Evolutionary conservation across 176 grass and related monocot species (phyloP), one percentile per base, ranked within the genome.

Genomic region (Musa beccarii): DNA sequence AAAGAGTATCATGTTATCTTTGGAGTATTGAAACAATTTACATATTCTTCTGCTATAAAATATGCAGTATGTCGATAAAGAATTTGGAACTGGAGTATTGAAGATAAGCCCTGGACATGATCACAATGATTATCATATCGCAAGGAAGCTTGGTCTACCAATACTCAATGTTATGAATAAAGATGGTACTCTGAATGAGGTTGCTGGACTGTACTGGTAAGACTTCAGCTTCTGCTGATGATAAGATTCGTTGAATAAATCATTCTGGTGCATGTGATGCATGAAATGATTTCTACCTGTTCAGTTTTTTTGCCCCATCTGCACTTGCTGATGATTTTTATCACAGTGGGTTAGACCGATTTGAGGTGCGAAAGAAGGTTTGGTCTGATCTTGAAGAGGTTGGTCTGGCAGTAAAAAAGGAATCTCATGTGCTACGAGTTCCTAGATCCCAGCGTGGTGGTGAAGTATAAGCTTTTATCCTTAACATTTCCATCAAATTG

Each of bases 31-130:
- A 43, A 66, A 66, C 11, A 66, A 28, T 66, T 25, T 63, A 23
- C 1, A 1, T 23, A 25, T 63, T 63, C n/a, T 63, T 24, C 22
- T 63, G 1, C n/a, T 22, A 23, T 63, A 10, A 56, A 62, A 75
- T 89, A 66, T 80, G 81, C 86, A 98, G 94, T 84, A 93, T 76
- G 94, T 98, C 73, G 90, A 98, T 91, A 89, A 81, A 93, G 94
- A 93, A 88, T 98, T 98, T 89, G 94, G 94, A 82, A 98, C 94
- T 74, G 94, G 94, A 81, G 88, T 93, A 29, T 68, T 98, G 82
- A 98, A 98, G 78, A 98, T 98, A 74, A 98, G 94, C 81, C 94
- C 94, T 82, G 94, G 90, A 73, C 94, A 98, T 87, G 94, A 98
- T 80, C 94, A 98, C 54, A 98, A 98, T 76, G 94, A 98, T 89